These are phyloP conservation scores for Starmerella sp. DNA, from an alignment of 805 yeast species.

Conservation along the genomic window DNA sequence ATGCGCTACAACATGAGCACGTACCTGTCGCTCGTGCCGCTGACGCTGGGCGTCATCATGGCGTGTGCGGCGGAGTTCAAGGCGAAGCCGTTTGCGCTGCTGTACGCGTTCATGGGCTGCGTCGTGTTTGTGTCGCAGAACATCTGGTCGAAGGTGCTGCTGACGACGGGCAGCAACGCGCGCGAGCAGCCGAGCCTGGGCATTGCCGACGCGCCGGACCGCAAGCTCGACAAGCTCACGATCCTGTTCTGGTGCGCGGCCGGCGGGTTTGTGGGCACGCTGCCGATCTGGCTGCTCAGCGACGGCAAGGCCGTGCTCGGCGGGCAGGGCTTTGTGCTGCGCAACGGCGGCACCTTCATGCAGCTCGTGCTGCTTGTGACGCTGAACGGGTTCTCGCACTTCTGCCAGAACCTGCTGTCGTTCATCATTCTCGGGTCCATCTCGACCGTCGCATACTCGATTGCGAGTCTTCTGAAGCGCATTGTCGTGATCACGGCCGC, in stretches of 20 bases:
- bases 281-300: constrained; percentile 58
- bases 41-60: constrained; percentile 75
- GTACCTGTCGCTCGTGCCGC: constrained; percentile 66
- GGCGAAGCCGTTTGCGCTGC: constrained; percentile 49
- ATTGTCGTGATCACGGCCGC: constrained; percentile 74
- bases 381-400: constrained; percentile 66
- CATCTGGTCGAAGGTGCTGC: constrained; percentile 72
- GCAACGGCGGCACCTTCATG: constrained; percentile 29
- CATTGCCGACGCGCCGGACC: not conserved
- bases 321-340: constrained; percentile 13
- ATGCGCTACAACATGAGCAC: constrained; percentile 51
- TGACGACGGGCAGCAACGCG: constrained; percentile 36
- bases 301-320: constrained; percentile 35
- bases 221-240: constrained; percentile 66
- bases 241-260: constrained; percentile 69
- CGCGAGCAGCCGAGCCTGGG: constrained; percentile 6
- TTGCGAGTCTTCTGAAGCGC: constrained; percentile 79
- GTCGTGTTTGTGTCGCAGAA: constrained; percentile 75
- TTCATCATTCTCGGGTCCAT: constrained; percentile 70
- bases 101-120: constrained; percentile 56
- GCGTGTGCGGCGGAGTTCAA: constrained; percentile 35
- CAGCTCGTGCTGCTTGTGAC: constrained; percentile 38
- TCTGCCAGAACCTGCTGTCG: constrained; percentile 67
- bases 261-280: constrained; percentile 57
- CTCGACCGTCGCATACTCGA: constrained; percentile 75